A percentile compares a stretch with the other conserved stretches of the same genome.
Conservation (phyloP, 2,329 filamentous ascomycete genomes). For the Aschersonia sp. region DNA sequence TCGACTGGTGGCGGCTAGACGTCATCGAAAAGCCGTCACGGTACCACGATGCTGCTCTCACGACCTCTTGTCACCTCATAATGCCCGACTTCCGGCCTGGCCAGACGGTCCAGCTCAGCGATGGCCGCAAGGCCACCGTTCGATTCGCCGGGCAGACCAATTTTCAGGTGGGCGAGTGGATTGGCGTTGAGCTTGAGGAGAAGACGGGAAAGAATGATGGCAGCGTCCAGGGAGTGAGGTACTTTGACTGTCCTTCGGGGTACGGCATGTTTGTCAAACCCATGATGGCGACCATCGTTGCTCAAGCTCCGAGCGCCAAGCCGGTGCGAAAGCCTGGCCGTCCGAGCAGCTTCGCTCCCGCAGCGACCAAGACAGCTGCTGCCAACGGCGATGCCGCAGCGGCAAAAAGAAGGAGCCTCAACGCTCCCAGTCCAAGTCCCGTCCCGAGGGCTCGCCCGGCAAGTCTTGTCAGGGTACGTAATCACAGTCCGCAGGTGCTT, state of each 20-base stretch:
- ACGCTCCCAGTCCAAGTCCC: slow-evolving; percentile 59
- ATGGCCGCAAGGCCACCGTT: slow-evolving; percentile 63
- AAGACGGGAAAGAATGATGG: slow-evolving; percentile 87
- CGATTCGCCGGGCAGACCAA: slow-evolving; percentile 68
- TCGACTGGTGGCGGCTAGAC: too few relatives aligned
- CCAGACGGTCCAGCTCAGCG: slow-evolving; percentile 63
- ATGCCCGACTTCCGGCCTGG: slow-evolving; percentile 49
- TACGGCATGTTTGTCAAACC: slow-evolving; percentile 76
- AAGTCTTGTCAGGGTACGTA: slow-evolving; percentile 38
- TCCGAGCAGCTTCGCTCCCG: slow-evolving; percentile 33
- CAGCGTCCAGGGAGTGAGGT: slow-evolving; percentile 71
- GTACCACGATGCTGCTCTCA: slow-evolving; percentile 17
- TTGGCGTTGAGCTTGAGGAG: slow-evolving; percentile 77
- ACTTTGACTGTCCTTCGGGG: slow-evolving; percentile 72
- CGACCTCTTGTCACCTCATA: slow-evolving; percentile 14
- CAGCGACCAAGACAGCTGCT: slow-evolving; percentile 22
- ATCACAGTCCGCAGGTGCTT: background rate
- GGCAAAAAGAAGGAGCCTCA: slow-evolving; percentile 52
- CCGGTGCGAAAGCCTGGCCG: slow-evolving; percentile 25
- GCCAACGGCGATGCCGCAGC: slow-evolving; percentile 34
- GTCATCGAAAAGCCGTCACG: background rate
- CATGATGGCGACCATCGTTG: slow-evolving; percentile 46
- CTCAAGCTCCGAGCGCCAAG: slow-evolving; percentile 27
- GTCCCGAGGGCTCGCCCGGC: slow-evolving; percentile 42
- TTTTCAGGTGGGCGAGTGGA: slow-evolving; percentile 74